These are phyloP conservation scores for Oryza brachyantha DNA, from an alignment of 176 grass and related monocot genomes.

Conservation along the genomic window DNA sequence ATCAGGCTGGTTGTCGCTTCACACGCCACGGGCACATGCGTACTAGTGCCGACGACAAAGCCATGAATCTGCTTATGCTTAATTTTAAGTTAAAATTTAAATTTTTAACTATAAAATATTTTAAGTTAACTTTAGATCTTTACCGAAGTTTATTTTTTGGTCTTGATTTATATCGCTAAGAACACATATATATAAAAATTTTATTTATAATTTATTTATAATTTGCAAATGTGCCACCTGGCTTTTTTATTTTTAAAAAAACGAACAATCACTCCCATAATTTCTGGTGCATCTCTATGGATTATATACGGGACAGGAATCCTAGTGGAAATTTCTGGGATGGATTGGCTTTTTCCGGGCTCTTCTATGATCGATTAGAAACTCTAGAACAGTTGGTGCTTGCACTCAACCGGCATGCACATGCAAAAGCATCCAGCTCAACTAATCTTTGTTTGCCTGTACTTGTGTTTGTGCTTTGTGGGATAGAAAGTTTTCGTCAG, in stretches of 20 bases:
- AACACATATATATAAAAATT: too few relatives aligned
- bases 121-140: too few relatives aligned
- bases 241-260: too few relatives aligned
- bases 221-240: too few relatives aligned
- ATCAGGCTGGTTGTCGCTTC: not conserved
- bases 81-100: too few relatives aligned
- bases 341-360: not conserved
- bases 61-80: too few relatives aligned
- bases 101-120: too few relatives aligned
- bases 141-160: too few relatives aligned
- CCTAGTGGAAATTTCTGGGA: slow-evolving; percentile 21
- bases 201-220: too few relatives aligned
- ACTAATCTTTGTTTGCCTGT: not conserved
- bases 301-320: not conserved
- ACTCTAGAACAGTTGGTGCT: not conserved
- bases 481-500: not conserved
- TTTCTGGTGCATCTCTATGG: not conserved
- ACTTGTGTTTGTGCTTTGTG: not conserved
- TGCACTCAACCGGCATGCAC: not conserved
- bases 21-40: slow-evolving; percentile 15
- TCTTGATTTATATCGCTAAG: too few relatives aligned
- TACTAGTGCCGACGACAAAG: slow-evolving; percentile 18
- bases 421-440: not conserved
- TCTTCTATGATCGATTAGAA: not conserved
- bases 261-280: too few relatives aligned